Evolutionary conservation across 2,329 filamentous ascomycete genomes (phyloP).

Genomic region (Aureobasidium sp.): DNA sequence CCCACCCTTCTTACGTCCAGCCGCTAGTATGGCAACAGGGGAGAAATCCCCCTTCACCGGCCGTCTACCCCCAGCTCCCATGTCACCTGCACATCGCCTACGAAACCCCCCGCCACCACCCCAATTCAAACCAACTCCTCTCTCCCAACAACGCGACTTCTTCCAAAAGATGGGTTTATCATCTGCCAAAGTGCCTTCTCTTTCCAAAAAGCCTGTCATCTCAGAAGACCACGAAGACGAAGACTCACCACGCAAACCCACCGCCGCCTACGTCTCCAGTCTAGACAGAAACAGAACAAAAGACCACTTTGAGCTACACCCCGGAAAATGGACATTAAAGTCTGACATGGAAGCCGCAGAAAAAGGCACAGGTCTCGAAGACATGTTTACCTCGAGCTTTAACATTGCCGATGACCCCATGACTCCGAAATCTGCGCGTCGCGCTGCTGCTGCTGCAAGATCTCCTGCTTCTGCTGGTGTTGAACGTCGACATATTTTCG

Average conservation of each 20-base stretch:
- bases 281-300: conserved; percentile 8
- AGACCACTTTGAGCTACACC: conserved; percentile 8
- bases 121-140: conserved; percentile 14
- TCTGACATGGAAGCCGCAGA: conserved; percentile 10
- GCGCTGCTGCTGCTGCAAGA: neutral
- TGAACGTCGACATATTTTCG: neutral
- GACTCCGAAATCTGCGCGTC: neutral
- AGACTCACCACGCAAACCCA: neutral
- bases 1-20: conserved; percentile 45
- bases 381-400: conserved; percentile 14
- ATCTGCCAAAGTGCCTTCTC: neutral
- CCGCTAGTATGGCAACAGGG: conserved; percentile 27
- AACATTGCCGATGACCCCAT: conserved; percentile 4
- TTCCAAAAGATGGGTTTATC: conserved; percentile 15
- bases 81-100: conserved; percentile 52
- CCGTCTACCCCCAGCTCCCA: conserved; percentile 60
- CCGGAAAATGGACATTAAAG: conserved; percentile 9
- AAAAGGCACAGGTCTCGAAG: conserved; percentile 14
- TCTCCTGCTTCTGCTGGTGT: neutral
- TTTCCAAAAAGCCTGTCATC: neutral
- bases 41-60: conserved; percentile 56
- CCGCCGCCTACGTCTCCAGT: neutral
- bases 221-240: neutral
- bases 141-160: conserved; percentile 14
- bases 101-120: conserved; percentile 42